phyloP scores from a whole-genome alignment of 2,329 filamentous ascomycete genomes.

The Cladophialophora bantiana region DNA sequence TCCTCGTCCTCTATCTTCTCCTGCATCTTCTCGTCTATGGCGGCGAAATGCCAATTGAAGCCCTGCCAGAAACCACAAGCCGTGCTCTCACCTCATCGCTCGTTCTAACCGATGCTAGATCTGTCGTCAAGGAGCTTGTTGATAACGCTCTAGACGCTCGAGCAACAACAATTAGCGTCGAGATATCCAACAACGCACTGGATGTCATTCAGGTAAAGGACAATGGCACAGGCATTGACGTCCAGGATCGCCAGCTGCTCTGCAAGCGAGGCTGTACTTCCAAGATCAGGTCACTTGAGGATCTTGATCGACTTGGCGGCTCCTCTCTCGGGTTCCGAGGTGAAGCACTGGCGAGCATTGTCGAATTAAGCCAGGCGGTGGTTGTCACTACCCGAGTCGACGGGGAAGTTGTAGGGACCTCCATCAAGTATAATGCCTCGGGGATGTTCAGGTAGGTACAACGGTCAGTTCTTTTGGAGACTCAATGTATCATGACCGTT shows the following conservation, averaged over 20 bases:
- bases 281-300: slow-evolving; percentile 66
- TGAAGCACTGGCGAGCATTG: slow-evolving; percentile 68
- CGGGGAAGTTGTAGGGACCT: slow-evolving; percentile 61
- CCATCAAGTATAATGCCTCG: slow-evolving; percentile 58
- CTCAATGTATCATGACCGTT: slow-evolving; percentile 37
- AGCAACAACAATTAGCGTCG: slow-evolving; percentile 64
- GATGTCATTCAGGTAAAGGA: slow-evolving; percentile 69
- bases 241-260: slow-evolving; percentile 61
- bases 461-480: slow-evolving; percentile 9
- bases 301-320: slow-evolving; percentile 63
- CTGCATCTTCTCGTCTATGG: slow-evolving; percentile 15
- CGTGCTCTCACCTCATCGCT: slow-evolving; percentile 65
- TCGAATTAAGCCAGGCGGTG: slow-evolving; percentile 63
- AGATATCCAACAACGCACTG: slow-evolving; percentile 65
- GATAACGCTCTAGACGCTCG: slow-evolving; percentile 72
- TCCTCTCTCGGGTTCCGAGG: slow-evolving; percentile 69
- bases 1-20: slow-evolving; percentile 8
- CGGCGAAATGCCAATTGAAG: slow-evolving; percentile 54
- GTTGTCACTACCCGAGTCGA: slow-evolving; percentile 64
- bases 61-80: slow-evolving; percentile 52
- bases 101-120: slow-evolving; percentile 62
- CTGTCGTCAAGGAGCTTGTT: slow-evolving; percentile 69
- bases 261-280: slow-evolving; percentile 68
- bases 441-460: slow-evolving; percentile 56
- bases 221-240: slow-evolving; percentile 68